Conservation (phyloP, 495 filamentous ascomycete genomes). For the Trichoderma virens region DNA sequence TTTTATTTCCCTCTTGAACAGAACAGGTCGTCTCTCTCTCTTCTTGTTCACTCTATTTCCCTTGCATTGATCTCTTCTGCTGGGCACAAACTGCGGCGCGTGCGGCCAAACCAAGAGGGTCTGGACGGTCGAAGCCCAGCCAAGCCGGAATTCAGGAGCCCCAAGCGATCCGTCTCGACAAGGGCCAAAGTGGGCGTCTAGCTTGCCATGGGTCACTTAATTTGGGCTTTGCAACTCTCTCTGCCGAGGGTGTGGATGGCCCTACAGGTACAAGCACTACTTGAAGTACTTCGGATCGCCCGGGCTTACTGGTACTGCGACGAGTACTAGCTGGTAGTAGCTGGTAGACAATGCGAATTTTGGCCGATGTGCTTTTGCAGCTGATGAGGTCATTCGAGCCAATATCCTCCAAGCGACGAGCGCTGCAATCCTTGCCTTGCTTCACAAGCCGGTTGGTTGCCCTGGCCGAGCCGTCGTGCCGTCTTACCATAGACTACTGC, state of each 20-base stretch:
- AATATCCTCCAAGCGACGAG: background rate
- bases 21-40: too few relatives aligned
- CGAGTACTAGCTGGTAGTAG: too few relatives aligned
- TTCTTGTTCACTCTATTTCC: background rate
- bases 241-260: background rate
- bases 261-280: background rate
- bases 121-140: background rate
- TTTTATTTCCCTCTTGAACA: too few relatives aligned
- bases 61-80: background rate
- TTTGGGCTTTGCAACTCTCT: background rate
- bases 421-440: background rate
- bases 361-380: background rate
- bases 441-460: background rate
- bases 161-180: background rate
- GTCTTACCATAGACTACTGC: too few relatives aligned
- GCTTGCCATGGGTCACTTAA: background rate
- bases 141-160: constrained; percentile 3
- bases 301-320: too few relatives aligned
- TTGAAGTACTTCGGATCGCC: too few relatives aligned
- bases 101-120: constrained; percentile 1
- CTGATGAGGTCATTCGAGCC: background rate
- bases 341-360: too few relatives aligned
- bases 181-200: constrained; percentile 1
- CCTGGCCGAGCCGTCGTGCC: too few relatives aligned
- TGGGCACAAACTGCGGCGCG: background rate